Evolutionary conservation across 2,329 filamentous ascomycete genomes (phyloP).

Genomic region (Corniculantispora saksenae): DNA sequence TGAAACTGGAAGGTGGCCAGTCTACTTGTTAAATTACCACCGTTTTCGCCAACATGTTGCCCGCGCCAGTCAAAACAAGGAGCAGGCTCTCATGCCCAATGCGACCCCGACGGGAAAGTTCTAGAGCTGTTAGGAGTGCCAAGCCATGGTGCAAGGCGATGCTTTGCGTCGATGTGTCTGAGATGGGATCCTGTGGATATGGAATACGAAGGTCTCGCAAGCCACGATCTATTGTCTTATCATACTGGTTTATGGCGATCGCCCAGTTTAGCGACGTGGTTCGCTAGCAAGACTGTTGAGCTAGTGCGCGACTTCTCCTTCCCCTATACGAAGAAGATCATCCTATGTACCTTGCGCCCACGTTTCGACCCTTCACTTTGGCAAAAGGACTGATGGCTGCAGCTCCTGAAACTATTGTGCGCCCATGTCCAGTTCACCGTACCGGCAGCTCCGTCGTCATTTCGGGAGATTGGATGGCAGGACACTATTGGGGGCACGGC

Average conservation of each 20-base stretch:
- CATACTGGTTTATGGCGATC: neutral
- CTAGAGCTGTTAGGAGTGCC: neutral
- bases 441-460: slow-evolving; percentile 1
- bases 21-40: slow-evolving; percentile 1
- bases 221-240: neutral
- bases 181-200: neutral
- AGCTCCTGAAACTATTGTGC: no score
- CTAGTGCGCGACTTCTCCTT: neutral
- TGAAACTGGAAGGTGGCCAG: slow-evolving; percentile 3
- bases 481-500: slow-evolving; percentile 2
- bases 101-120: neutral
- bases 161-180: neutral
- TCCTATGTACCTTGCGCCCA: neutral
- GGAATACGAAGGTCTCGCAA: neutral
- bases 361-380: neutral
- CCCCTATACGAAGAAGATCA: neutral
- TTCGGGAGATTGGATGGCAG: slow-evolving; percentile 9
- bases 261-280: neutral
- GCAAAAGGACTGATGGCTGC: no score
- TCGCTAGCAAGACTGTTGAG: neutral
- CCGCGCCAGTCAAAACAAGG: neutral
- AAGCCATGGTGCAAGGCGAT: neutral
- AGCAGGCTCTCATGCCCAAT: neutral
- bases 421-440: neutral
- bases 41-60: neutral